These are phyloP conservation scores for Opeltia flavorubescens DNA, from an alignment of 495 filamentous ascomycete genomes.

Conservation along the genomic window DNA sequence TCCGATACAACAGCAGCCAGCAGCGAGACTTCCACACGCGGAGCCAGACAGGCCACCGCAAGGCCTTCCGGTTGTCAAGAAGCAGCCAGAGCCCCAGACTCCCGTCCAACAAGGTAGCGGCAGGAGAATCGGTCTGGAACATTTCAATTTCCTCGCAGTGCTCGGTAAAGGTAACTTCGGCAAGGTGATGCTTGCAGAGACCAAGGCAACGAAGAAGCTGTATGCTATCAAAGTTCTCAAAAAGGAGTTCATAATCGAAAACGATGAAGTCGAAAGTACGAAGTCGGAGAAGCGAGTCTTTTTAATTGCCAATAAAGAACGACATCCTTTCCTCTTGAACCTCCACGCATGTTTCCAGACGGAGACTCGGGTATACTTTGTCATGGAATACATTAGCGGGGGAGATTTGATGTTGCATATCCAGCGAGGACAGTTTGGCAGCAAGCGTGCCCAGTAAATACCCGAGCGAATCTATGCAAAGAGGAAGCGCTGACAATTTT, in stretches of 20 bases:
- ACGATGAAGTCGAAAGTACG: conserved; percentile 98
- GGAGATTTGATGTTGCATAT: conserved; percentile 99
- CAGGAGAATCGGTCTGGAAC: conserved; percentile 79
- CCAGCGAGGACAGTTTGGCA: conserved; percentile 88
- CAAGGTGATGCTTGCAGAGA: conserved; percentile 99
- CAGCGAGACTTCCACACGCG: conserved; percentile 21
- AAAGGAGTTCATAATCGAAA: conserved; percentile 99
- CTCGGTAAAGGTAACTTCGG: conserved; percentile 99
- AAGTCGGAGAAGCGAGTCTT: conserved; percentile 96
- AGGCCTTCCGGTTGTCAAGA: conserved; percentile 15
- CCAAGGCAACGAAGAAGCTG: conserved; percentile 76
- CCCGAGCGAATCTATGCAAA: conserved; percentile 2
- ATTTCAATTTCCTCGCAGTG: conserved; percentile 98
- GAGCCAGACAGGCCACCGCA: conserved; percentile 23
- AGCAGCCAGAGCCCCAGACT: conserved; percentile 19
- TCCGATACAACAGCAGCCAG: conserved; percentile 23
- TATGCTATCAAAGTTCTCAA: conserved; percentile 99
- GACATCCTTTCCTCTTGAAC: conserved; percentile 90
- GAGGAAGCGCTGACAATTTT: neutral
- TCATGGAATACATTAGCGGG: conserved; percentile 99
- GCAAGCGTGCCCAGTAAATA: conserved; percentile 86
- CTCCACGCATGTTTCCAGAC: conserved; percentile 99
- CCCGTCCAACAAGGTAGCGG: conserved; percentile 53
- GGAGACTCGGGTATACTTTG: conserved; percentile 96
- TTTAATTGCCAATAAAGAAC: conserved; percentile 92